These are phyloP conservation scores for Boechera retrofracta DNA, from an alignment of 345 rosid species.

Conservation along the genomic window DNA sequence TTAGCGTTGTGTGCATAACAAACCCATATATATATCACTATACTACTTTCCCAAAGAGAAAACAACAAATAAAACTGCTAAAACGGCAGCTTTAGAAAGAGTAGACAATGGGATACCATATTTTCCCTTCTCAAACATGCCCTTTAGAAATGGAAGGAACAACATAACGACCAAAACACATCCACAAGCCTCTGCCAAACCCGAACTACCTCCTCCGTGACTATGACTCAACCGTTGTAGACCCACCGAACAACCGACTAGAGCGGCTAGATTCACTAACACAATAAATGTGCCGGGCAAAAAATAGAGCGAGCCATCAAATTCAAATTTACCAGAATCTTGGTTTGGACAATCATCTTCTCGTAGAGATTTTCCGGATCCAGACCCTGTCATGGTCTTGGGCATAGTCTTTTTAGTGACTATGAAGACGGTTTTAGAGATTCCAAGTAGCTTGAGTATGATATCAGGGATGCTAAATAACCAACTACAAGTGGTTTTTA, in stretches of 20 bases:
- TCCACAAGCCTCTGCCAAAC: slow-evolving; percentile 49
- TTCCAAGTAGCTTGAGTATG: slow-evolving; percentile 51
- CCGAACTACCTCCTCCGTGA: slow-evolving; percentile 29
- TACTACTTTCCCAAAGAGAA: slow-evolving; percentile 24
- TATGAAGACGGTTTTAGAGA: slow-evolving; percentile 56
- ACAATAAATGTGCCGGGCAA: slow-evolving; percentile 60
- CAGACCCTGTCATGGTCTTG: not conserved
- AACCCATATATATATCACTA: not conserved
- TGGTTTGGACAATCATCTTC: not conserved
- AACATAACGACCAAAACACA: slow-evolving; percentile 50
- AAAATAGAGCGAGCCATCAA: slow-evolving; percentile 54
- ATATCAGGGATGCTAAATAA: slow-evolving; percentile 48
- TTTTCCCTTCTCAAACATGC: slow-evolving; percentile 60
- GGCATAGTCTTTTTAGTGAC: slow-evolving; percentile 59
- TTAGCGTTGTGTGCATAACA: not conserved
- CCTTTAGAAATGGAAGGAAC: slow-evolving; percentile 59
- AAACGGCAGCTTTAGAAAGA: slow-evolving; percentile 50
- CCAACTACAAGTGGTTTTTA: slow-evolving; percentile 46
- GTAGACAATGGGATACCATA: slow-evolving; percentile 66
- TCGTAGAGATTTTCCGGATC: not conserved
- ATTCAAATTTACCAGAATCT: slow-evolving; percentile 44
- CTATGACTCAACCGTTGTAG: slow-evolving; percentile 7
- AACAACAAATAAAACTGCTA: slow-evolving; percentile 45
- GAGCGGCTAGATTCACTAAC: slow-evolving; percentile 52
- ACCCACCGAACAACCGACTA: slow-evolving; percentile 35